Evolutionary conservation across 306 rosid genomes (phyloP).

Genomic region (Malus sieversii): DNA sequence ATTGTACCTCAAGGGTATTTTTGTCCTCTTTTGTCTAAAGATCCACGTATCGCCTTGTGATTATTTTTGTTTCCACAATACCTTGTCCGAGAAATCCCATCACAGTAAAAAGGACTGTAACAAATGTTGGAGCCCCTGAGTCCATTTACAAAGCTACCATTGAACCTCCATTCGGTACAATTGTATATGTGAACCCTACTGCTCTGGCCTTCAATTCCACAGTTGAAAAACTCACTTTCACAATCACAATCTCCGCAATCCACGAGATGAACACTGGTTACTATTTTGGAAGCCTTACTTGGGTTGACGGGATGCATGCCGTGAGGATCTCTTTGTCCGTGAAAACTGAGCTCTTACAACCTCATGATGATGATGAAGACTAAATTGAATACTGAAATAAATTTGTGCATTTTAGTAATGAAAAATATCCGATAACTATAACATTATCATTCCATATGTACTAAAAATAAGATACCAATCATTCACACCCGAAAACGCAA

Average conservation of each 20-base stretch:
- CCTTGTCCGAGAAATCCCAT: slow-evolving; percentile 25
- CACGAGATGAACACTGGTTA: slow-evolving; percentile 25
- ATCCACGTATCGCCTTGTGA: too few relatives aligned
- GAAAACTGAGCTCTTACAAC: slow-evolving; percentile 26
- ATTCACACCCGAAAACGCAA: too few relatives aligned
- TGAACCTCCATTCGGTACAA: slow-evolving; percentile 32
- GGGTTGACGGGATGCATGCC: slow-evolving; percentile 36
- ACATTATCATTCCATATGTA: too few relatives aligned
- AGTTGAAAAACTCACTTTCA: slow-evolving; percentile 24
- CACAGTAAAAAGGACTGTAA: slow-evolving; percentile 34
- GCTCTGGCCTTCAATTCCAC: slow-evolving; percentile 32
- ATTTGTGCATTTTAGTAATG: too few relatives aligned
- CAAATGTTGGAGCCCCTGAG: slow-evolving; percentile 28
- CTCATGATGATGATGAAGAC: not conserved
- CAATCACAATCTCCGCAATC: slow-evolving; percentile 12
- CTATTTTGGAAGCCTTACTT: slow-evolving; percentile 42
- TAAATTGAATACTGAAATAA: not conserved
- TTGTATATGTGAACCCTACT: slow-evolving; percentile 27
- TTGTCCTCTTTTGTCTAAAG: too few relatives aligned
- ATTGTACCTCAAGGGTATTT: too few relatives aligned
- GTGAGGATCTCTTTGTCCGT: slow-evolving; percentile 46
- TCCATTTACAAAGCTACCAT: slow-evolving; percentile 26
- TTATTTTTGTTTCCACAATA: not conserved
- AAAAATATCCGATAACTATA: too few relatives aligned
- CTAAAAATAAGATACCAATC: too few relatives aligned